Conservation (phyloP, 2,329 filamentous ascomycete genomes). For the Venturia effusa region DNA sequence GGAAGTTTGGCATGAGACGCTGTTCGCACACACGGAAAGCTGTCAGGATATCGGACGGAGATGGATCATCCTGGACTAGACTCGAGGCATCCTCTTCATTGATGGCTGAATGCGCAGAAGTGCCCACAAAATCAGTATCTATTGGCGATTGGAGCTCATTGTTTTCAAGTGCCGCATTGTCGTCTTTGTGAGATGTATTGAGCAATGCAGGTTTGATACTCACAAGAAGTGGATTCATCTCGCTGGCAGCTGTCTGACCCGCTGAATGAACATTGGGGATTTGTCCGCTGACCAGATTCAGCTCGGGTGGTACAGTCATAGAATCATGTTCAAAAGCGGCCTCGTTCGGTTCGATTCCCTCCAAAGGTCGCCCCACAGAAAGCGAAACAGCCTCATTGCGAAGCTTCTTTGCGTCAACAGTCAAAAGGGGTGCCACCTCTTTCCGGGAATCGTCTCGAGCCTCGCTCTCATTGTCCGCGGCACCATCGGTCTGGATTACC, state of each 20-base stretch:
- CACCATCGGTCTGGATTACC: background rate
- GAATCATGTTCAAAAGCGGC: background rate
- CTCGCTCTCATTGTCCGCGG: background rate
- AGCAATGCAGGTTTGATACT: background rate
- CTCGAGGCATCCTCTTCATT: background rate
- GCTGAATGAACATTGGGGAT: no score
- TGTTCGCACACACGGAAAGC: conserved; percentile 4
- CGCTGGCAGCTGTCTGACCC: background rate
- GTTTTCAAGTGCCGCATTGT: background rate
- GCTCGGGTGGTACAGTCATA: background rate
- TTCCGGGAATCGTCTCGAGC: background rate
- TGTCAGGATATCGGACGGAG: background rate
- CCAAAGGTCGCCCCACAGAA: background rate
- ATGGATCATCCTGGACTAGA: background rate
- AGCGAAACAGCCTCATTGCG: background rate
- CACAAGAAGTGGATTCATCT: background rate
- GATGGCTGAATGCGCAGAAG: background rate
- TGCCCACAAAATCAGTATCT: background rate
- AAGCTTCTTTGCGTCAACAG: background rate
- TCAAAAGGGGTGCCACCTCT: background rate
- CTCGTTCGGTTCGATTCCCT: background rate
- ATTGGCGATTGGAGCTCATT: background rate
- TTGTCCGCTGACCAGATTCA: background rate
- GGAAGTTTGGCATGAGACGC: conserved; percentile 1
- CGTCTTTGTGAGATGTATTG: background rate